Evolutionary conservation across 1,284 basidiomycete genomes (phyloP), one percentile per base, ranked within the genome.

Genomic region (Ceratobasidium sp.): DNA sequence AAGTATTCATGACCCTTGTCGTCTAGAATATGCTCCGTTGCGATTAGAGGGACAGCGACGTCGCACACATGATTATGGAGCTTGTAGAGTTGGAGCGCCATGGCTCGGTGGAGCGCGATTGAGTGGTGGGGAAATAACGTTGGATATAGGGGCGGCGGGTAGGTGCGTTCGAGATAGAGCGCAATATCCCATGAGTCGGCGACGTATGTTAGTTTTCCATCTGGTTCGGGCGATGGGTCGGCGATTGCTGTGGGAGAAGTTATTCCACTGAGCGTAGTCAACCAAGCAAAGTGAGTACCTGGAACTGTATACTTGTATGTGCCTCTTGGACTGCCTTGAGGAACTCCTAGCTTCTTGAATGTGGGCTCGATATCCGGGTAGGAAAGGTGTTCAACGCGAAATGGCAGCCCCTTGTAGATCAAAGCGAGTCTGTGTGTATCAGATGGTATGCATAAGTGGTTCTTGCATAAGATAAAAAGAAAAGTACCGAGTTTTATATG

Each of bases 281-380:
- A 39, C 5, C 23, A n/a, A n/a, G 31, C 2, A 35, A 23, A 4
- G 2, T 11, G 31, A 2, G 1, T 47, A 65, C 61, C 51, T 75
- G 64, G 73, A 28, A 75, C 49, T 5, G 69, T 80, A 75, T 37
- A 73, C 45, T 56, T 66, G 35, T 20, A 79, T 76, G 51, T 77
- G 67, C 66, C 73, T 67, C 11, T n/a, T 71, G 56, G 17, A 20
- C 6, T 42, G 7, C 80, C 79, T 0, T 81, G 82, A 15, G 79
- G 69, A 0, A 82, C 82, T 0, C 87, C 86, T 54, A 89, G 61
- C 63, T 81, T 80, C 33, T 85, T 82, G 75, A 88, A 78, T 77
- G 90, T 81, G 65, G 86, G 81, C 68, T 82, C 80, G 51, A 84
- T 83, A 76, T 84, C 82, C 3, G 82, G 80, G 74, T 80, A 82